Percentiles rank a stretch among this genome's conserved stretches.
Evolutionary conservation across 2,329 filamentous ascomycete species (phyloP).

Genomic region (Claviceps quebecensis): DNA sequence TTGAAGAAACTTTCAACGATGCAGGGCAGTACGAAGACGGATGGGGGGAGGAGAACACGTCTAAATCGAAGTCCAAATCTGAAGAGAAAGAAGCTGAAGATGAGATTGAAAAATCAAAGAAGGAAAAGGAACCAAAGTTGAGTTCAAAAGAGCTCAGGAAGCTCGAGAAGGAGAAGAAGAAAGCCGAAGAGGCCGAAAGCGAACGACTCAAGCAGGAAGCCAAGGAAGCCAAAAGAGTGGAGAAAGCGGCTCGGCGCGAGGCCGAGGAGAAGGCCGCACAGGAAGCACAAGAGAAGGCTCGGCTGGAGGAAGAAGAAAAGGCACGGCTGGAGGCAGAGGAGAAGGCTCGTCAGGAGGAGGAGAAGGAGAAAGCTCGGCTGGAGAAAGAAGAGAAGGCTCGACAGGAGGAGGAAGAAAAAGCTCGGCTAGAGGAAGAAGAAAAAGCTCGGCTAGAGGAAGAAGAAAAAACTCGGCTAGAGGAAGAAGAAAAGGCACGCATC

Average conservation of each 20-base stretch:
- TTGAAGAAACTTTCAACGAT: slow-evolving; percentile 24
- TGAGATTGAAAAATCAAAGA: slow-evolving; percentile 20
- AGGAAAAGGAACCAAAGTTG: slow-evolving; percentile 29
- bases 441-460: too few relatives aligned
- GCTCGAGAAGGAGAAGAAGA: slow-evolving; percentile 34
- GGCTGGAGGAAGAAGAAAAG: slow-evolving; percentile 13
- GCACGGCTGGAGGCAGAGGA: slow-evolving; percentile 12
- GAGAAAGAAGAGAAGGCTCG: slow-evolving; percentile 18
- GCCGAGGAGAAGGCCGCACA: slow-evolving; percentile 18
- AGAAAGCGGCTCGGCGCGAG: slow-evolving; percentile 13
- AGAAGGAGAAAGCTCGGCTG: slow-evolving; percentile 16
- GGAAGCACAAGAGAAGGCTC: slow-evolving; percentile 18
- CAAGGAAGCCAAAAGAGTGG: slow-evolving; percentile 11
- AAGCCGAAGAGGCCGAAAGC: slow-evolving; percentile 27
- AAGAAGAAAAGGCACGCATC: too few relatives aligned
- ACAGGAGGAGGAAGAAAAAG: slow-evolving; percentile 13
- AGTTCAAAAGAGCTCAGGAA: slow-evolving; percentile 37
- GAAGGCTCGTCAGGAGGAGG: slow-evolving; percentile 13
- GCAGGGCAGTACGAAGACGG: slow-evolving; percentile 21
- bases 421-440: slow-evolving; percentile 10
- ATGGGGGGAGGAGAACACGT: slow-evolving; percentile 22
- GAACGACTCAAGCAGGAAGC: slow-evolving; percentile 15
- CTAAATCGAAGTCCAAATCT: slow-evolving; percentile 24
- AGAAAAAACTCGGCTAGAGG: too few relatives aligned
- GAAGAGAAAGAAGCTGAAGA: slow-evolving; percentile 25